These are phyloP conservation scores for Mortierella sp. DNA, from an alignment of 371 early-diverging fungal genomes.

Conservation along the genomic window DNA sequence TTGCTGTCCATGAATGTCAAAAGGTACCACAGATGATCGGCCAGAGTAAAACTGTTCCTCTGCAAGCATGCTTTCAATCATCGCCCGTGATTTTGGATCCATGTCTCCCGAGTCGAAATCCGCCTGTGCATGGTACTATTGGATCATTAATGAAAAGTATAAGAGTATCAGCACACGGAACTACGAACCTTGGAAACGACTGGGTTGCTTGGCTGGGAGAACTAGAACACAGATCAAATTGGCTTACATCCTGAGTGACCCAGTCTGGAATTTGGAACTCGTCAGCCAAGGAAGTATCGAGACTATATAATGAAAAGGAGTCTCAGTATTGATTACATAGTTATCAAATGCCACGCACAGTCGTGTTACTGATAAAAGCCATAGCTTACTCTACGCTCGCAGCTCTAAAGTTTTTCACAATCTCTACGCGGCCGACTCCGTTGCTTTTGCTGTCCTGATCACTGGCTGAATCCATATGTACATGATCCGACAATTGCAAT, in stretches of 20 bases:
- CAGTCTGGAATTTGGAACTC: conserved; percentile 51
- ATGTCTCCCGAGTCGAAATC: conserved; percentile 57
- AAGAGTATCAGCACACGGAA: neutral
- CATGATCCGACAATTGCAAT: neutral
- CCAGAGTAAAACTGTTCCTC: conserved; percentile 78
- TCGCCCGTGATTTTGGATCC: conserved; percentile 69
- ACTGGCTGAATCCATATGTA: neutral
- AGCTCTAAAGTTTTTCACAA: neutral
- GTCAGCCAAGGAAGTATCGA: conserved; percentile 16
- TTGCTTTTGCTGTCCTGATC: neutral
- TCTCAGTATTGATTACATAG: neutral
- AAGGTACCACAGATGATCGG: neutral
- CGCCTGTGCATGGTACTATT: conserved; percentile 40
- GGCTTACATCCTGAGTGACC: conserved; percentile 47
- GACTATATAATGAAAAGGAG: conserved; percentile 2
- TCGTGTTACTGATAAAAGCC: neutral
- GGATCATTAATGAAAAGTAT: neutral
- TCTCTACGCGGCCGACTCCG: neutral
- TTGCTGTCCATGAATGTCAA: neutral
- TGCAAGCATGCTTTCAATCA: conserved; percentile 80
- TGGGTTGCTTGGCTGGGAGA: neutral
- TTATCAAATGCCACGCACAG: neutral
- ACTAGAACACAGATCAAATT: too few relatives aligned
- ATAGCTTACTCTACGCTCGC: conserved; percentile 15
- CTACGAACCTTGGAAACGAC: neutral